Conservation (phyloP, 306 rosid genomes). For the Citrullus colocynthis region DNA sequence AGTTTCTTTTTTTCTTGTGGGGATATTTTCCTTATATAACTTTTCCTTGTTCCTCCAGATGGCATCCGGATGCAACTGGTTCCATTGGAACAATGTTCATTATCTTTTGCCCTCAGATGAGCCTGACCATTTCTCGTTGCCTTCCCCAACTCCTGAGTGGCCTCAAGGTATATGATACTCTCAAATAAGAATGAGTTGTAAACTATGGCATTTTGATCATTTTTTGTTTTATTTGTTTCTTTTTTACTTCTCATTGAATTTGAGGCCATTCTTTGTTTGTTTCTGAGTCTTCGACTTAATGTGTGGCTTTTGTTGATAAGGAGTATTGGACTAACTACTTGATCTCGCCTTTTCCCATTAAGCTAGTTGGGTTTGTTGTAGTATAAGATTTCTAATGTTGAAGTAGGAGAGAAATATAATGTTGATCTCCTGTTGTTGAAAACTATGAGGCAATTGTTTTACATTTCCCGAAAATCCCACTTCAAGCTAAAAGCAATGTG, state of each 20-base stretch:
- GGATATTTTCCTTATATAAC: neutral
- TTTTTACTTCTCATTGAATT: neutral
- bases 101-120: constrained; percentile 1
- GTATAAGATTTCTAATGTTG: neutral
- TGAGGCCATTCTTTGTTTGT: neutral
- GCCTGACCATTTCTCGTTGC: neutral
- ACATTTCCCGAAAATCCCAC: neutral
- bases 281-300: neutral
- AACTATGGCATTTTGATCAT: neutral
- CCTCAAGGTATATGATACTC: constrained; percentile 37
- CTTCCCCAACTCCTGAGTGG: constrained; percentile 26
- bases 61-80: neutral
- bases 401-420: neutral
- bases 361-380: neutral
- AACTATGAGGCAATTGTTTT: neutral
- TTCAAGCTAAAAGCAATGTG: neutral
- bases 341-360: neutral
- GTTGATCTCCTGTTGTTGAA: neutral
- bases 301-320: neutral
- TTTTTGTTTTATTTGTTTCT: neutral
- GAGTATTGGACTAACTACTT: neutral
- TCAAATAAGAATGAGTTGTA: neutral
- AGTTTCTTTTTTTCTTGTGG: neutral
- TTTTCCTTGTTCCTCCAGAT: neutral
- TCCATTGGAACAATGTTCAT: neutral